These are phyloP conservation scores for Ministeria vibrans DNA, from an alignment of 78 protist genomes.

Conservation along the genomic window DNA sequence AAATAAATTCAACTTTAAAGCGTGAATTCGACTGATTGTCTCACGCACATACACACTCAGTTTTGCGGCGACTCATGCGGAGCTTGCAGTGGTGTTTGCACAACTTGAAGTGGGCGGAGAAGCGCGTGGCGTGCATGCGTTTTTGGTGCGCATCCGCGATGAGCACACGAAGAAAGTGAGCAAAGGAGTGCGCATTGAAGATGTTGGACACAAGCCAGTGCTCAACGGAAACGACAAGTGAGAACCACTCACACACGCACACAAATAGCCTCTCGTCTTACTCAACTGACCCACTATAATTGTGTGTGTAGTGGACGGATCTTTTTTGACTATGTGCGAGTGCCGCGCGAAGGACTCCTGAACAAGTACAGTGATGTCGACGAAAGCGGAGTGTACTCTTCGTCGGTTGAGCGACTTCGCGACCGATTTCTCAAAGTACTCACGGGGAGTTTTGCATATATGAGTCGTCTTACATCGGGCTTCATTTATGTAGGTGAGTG, in stretches of 20 bases:
- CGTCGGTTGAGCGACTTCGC: neutral
- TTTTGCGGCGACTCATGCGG: constrained; percentile 40
- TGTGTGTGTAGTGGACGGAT: constrained; percentile 67
- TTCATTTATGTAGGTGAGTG: neutral
- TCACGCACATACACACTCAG: no score
- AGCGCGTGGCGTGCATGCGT: constrained; percentile 41
- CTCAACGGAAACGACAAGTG: neutral
- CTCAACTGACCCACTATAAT: neutral
- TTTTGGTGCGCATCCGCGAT: constrained; percentile 45
- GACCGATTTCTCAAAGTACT: neutral
- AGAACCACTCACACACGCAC: neutral
- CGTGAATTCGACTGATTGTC: no score
- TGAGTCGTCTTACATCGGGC: neutral
- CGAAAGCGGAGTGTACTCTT: constrained; percentile 34
- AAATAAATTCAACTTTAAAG: no score
- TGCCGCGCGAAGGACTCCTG: constrained; percentile 60
- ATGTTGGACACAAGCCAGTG: constrained; percentile 6
- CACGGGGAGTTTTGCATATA: no score
- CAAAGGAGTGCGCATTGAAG: constrained; percentile 25
- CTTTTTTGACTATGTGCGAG: constrained; percentile 55
- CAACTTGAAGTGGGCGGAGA: constrained; percentile 9
- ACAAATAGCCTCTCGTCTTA: neutral
- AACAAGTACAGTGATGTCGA: constrained; percentile 63
- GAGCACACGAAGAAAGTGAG: neutral
- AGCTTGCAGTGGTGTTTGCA: constrained; percentile 46